These are phyloP conservation scores for Paragyromitra xinjiangensis DNA, from an alignment of 495 filamentous ascomycete species.

Conservation along the genomic window DNA sequence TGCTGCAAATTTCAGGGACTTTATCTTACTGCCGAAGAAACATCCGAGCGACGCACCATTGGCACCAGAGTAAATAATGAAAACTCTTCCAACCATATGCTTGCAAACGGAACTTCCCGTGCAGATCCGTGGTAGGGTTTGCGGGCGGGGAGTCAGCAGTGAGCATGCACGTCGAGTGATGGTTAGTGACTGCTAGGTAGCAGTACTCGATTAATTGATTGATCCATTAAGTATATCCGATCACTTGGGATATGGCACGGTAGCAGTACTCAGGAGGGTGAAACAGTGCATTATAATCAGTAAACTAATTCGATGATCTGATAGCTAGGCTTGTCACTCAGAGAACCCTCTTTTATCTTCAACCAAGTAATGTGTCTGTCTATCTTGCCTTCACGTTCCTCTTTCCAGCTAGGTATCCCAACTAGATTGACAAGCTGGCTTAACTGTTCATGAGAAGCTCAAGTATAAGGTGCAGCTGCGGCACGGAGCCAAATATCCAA, in stretches of 20 bases:
- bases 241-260: too few species aligned
- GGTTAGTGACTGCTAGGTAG: background rate
- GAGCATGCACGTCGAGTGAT: background rate
- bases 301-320: background rate
- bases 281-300: background rate
- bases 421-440: background rate
- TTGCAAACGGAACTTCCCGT: too few species aligned
- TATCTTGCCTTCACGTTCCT: background rate
- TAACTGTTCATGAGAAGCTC: background rate
- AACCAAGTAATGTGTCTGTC: background rate
- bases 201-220: background rate
- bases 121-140: background rate
- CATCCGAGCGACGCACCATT: too few species aligned
- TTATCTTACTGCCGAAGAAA: too few species aligned
- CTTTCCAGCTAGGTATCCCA: background rate
- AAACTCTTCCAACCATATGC: too few species aligned
- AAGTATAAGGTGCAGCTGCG: background rate
- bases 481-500: background rate
- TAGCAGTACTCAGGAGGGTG: background rate
- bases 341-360: background rate
- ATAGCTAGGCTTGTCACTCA: background rate
- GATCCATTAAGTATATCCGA: background rate
- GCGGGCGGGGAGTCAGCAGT: background rate
- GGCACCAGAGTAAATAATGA: too few species aligned
- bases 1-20: background rate